Percentiles rank a stretch among this genome's conserved stretches.
Conservation (phyloP, 257 asterid species). For the Przewalskia tangutica region DNA sequence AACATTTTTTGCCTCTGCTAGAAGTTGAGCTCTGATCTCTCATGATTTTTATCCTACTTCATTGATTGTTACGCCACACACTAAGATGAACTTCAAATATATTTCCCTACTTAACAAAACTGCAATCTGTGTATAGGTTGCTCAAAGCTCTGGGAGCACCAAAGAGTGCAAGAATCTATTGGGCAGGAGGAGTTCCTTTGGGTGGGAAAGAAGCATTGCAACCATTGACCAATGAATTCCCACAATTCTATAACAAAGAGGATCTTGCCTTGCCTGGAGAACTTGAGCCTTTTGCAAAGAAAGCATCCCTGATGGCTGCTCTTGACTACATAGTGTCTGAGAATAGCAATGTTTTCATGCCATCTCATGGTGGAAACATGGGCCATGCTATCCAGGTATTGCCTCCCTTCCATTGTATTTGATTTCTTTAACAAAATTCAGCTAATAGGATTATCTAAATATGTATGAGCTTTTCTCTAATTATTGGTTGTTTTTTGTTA, state of each 20-base stretch:
- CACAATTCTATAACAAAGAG: constrained; percentile 73
- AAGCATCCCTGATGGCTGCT: constrained; percentile 83
- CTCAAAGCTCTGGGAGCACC: constrained; percentile 90
- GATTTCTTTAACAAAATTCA: background rate
- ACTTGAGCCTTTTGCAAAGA: constrained; percentile 65
- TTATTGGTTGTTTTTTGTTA: background rate
- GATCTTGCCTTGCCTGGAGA: constrained; percentile 74
- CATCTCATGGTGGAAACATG: constrained; percentile 98
- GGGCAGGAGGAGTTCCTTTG: constrained; percentile 92
- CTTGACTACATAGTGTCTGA: constrained; percentile 78
- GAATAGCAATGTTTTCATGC: constrained; percentile 90
- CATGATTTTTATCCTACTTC: no score
- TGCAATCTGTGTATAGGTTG: constrained; percentile 33
- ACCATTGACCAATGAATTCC: constrained; percentile 57
- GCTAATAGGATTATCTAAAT: background rate
- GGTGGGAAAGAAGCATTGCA: constrained; percentile 76
- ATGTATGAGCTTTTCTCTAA: background rate
- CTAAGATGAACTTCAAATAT: background rate
- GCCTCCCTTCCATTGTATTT: background rate
- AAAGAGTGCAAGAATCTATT: constrained; percentile 51
- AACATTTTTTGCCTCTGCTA: no score
- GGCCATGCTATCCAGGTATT: constrained; percentile 93
- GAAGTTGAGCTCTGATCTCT: no score
- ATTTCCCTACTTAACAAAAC: background rate
- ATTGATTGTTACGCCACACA: no score